Evolutionary conservation across 1,284 basidiomycete species (phyloP), one percentile per base, ranked within the genome.

Genomic region (Boletus austroedulis): DNA sequence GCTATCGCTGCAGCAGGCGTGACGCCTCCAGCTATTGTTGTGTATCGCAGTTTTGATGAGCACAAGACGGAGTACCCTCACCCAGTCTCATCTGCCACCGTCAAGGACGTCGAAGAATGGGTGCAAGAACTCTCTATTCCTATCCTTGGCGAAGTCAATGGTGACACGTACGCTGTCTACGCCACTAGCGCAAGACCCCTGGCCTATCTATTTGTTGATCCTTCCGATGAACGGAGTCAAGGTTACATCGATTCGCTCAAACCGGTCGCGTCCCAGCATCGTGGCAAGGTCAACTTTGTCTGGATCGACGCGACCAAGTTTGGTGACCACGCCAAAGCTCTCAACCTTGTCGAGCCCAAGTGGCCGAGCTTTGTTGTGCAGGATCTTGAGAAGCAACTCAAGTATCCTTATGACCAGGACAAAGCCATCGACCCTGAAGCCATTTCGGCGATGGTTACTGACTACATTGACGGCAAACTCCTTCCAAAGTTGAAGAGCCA

Each of bases 221-320:
- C 94, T 46, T 78, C 84, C 50, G 81, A 85, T 63, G 84, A 86
- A 68, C 80, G 82, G 60, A 88, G 84, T 67, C 82, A 90, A 26
- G 78, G 79, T 47, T 76, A 89, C 57, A 80, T 96, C 63, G 85
- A 88, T 46, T 77, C 81, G 55, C 75, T 98, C 67, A 84, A 81
- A 67, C 85, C 92, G 3, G 73, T 96, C 56, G 95, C 96, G 29
- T 80, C 86, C 61, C 84, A 86, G 71, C 83, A 85, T 82, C 94
- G 92, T 77, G 85, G 87, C 70, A 89, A 92, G 77, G 69, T 98
- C 73, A 98, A 97, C 87, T 96, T 99, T 76, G 96, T 99, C 64
- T 97, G 89, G 89, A 99, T 99, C 68, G 97, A 99, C 75, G 95
- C 92, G 24, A 79, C 89, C 78, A 95, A 94, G 77, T 99, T 95